Percentiles rank a stretch among this genome's conserved stretches.
Evolutionary conservation across 2,329 filamentous ascomycete genomes (phyloP).

Genomic region (Hirsutella rhossiliensis): DNA sequence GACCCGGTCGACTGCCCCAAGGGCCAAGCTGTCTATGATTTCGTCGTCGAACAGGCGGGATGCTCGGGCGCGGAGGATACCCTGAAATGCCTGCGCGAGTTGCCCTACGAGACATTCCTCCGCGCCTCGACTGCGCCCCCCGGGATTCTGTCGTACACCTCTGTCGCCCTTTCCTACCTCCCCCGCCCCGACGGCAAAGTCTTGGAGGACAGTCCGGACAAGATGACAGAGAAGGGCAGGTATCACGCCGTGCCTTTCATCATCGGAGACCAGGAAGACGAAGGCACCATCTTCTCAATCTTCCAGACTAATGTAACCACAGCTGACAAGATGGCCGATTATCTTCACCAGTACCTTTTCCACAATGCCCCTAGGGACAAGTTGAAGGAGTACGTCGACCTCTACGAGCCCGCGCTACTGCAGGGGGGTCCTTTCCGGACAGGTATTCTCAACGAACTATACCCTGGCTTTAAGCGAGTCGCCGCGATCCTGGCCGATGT

Average conservation of each 20-base stretch:
- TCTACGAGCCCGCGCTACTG: not conserved
- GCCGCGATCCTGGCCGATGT: constrained; percentile 59
- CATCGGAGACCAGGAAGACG: constrained; percentile 67
- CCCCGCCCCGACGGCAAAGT: constrained; percentile 59
- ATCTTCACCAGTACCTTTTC: constrained; percentile 51
- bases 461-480: constrained; percentile 53
- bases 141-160: constrained; percentile 52
- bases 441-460: constrained; percentile 43
- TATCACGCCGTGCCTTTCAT: constrained; percentile 38
- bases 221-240: constrained; percentile 36
- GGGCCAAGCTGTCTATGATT: constrained; percentile 52
- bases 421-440: constrained; percentile 20
- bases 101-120: constrained; percentile 49
- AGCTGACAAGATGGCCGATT: constrained; percentile 45
- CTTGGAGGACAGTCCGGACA: constrained; percentile 51
- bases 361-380: constrained; percentile 35
- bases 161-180: constrained; percentile 60
- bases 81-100: constrained; percentile 51
- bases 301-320: constrained; percentile 58
- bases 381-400: constrained; percentile 19
- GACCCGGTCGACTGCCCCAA: constrained; percentile 54
- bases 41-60: constrained; percentile 46
- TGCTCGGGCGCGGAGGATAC: constrained; percentile 46
- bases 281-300: constrained; percentile 63
- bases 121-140: constrained; percentile 60